Evolutionary conservation across 305 asterid species (phyloP).

Genomic region (Fraxinus albicans): DNA sequence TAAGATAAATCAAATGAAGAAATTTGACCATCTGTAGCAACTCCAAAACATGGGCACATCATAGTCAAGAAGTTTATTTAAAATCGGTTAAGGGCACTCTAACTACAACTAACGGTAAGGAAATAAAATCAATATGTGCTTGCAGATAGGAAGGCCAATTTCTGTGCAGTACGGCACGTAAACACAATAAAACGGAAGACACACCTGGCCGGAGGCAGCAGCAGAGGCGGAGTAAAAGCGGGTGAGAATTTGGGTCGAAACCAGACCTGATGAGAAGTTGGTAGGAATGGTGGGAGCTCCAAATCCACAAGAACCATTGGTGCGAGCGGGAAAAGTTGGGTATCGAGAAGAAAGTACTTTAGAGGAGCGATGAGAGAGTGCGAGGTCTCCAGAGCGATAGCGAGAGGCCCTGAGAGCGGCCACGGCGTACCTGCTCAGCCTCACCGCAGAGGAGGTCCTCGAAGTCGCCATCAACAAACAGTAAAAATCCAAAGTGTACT

Average conservation of each 20-base stretch:
- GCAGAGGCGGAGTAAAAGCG: constrained; percentile 54
- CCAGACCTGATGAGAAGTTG: constrained; percentile 29
- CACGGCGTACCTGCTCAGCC: constrained; percentile 42
- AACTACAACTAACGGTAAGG: too few species aligned
- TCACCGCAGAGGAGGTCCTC: constrained; percentile 38
- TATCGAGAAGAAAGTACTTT: constrained; percentile 15
- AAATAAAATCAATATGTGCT: neutral
- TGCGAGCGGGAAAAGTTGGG: constrained; percentile 20
- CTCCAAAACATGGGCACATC: neutral
- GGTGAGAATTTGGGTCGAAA: constrained; percentile 9
- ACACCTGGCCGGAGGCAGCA: constrained; percentile 43
- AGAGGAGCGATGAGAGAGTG: constrained; percentile 14
- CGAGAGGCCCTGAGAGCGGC: constrained; percentile 35
- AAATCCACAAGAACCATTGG: constrained; percentile 7
- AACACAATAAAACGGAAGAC: neutral
- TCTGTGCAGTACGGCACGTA: neutral
- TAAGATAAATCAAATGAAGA: neutral
- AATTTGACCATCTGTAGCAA: neutral
- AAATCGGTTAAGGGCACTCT: neutral
- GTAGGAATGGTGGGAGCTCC: constrained; percentile 10
- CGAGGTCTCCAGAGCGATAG: constrained; percentile 19
- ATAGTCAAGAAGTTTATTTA: neutral
- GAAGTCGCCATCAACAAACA: constrained; percentile 33
- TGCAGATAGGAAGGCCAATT: neutral
- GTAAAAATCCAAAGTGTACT: neutral